Percentiles rank a stretch among this genome's conserved stretches.
Evolutionary conservation across 2,329 filamentous ascomycete species (phyloP).

Genomic region (Penicillium sp.): DNA sequence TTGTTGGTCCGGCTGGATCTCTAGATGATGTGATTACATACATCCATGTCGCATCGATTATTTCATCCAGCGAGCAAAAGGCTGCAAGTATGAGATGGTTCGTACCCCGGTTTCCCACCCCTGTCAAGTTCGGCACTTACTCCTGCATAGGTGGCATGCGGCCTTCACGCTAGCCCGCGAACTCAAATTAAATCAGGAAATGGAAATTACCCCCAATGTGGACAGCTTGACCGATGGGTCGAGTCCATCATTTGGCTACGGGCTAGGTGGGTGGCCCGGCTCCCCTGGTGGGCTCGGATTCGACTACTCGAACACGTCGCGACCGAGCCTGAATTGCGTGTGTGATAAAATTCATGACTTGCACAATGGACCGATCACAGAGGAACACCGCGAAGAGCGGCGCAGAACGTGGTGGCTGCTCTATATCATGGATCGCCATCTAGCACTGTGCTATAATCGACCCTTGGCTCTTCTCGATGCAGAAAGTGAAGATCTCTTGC

Average conservation of each 20-base stretch:
- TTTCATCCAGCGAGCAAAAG: slow-evolving; percentile 92
- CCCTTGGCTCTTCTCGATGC: slow-evolving; percentile 84
- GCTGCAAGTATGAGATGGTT: slow-evolving; percentile 85
- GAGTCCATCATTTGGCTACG: slow-evolving; percentile 36
- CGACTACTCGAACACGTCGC: slow-evolving; percentile 43
- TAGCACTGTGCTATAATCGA: slow-evolving; percentile 89
- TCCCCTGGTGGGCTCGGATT: slow-evolving; percentile 54
- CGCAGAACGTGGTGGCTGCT: slow-evolving; percentile 91
- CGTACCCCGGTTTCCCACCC: not conserved
- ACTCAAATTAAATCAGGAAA: slow-evolving; percentile 81
- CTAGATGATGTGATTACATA: slow-evolving; percentile 91
- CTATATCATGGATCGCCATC: slow-evolving; percentile 86
- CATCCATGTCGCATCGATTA: slow-evolving; percentile 86
- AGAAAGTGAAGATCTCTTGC: slow-evolving; percentile 79
- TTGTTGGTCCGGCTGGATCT: slow-evolving; percentile 63
- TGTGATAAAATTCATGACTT: slow-evolving; percentile 31
- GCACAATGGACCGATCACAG: slow-evolving; percentile 48
- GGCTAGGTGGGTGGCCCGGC: slow-evolving; percentile 39
- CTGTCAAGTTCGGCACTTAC: slow-evolving; percentile 7
- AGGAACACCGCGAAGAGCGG: slow-evolving; percentile 87
- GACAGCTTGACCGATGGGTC: slow-evolving; percentile 34
- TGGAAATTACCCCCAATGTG: slow-evolving; percentile 47
- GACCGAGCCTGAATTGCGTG: slow-evolving; percentile 38
- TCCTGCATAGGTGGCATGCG: slow-evolving; percentile 68
- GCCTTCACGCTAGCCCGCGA: slow-evolving; percentile 89